A percentile compares a stretch with the other conserved stretches of the same genome.
phyloP scores from a whole-genome alignment of 805 yeast genomes.

The Yarrowia phangngaensis region DNA sequence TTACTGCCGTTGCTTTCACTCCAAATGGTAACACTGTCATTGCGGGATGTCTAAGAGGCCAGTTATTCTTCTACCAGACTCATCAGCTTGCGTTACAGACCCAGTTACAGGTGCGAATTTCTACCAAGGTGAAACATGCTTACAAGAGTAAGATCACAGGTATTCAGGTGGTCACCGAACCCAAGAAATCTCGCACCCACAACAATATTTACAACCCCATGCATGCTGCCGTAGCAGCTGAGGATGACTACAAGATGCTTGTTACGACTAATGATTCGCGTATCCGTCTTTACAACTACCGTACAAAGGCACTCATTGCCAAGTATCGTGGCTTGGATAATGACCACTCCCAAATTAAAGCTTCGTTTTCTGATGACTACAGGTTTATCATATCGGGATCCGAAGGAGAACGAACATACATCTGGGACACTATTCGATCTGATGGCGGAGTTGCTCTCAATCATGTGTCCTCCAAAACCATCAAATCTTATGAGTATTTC shows the following conservation, averaged over 20 bases:
- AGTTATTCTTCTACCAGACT: constrained; percentile 57
- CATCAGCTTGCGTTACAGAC: constrained; percentile 56
- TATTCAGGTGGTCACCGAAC: constrained; percentile 42
- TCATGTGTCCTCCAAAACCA: constrained; percentile 33
- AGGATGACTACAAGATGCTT: constrained; percentile 46
- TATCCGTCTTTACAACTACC: constrained; percentile 59
- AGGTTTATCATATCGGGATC: constrained; percentile 68
- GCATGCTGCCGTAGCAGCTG: constrained; percentile 29
- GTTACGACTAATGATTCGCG: constrained; percentile 81
- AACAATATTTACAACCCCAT: constrained; percentile 23
- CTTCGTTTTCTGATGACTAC: constrained; percentile 56
- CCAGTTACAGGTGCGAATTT: constrained; percentile 42
- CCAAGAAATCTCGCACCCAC: constrained; percentile 18
- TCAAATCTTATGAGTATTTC: constrained; percentile 61
- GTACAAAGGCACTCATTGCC: constrained; percentile 53
- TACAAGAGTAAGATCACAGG: constrained; percentile 71
- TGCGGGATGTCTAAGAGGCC: constrained; percentile 79
- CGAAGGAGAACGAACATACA: constrained; percentile 81
- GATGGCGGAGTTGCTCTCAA: constrained; percentile 32
- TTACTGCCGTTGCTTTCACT: constrained; percentile 71
- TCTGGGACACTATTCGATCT: constrained; percentile 55
- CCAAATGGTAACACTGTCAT: constrained; percentile 57
- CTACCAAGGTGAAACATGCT: constrained; percentile 36
- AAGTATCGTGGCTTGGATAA: constrained; percentile 72
- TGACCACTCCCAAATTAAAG: constrained; percentile 66